Conservation (phyloP, 139 green algal species). For the Chlorella sp. region DNA sequence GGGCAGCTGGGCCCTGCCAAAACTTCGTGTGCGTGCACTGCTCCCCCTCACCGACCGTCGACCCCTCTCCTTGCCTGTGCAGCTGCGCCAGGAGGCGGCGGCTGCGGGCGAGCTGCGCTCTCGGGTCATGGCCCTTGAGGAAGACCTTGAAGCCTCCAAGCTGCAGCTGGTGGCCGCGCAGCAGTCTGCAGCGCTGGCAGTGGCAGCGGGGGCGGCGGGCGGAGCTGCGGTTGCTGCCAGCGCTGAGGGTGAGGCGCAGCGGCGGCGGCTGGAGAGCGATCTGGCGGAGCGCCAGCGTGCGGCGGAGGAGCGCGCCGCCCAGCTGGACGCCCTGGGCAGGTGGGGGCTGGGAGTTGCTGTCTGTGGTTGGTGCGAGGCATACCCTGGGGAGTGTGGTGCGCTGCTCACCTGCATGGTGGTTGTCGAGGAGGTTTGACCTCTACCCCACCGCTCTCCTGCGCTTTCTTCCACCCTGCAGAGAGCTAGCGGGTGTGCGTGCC, state of each 20-base stretch:
- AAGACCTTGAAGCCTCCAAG: slow-evolving; percentile 36
- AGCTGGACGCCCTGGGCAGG: slow-evolving; percentile 39
- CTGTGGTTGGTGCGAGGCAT: too few species aligned
- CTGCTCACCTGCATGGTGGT: too few species aligned
- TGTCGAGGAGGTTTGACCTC: too few species aligned
- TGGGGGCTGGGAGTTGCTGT: too few species aligned
- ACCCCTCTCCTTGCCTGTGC: neutral
- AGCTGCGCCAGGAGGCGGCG: slow-evolving; percentile 18
- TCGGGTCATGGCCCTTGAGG: slow-evolving; percentile 35
- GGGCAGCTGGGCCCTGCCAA: too few species aligned
- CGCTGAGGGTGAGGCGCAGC: neutral
- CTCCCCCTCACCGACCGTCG: too few species aligned
- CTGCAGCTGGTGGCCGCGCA: slow-evolving; percentile 33
- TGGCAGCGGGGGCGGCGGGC: neutral
- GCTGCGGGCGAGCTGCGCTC: slow-evolving; percentile 23
- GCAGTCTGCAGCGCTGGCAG: slow-evolving; percentile 11
- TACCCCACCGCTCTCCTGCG: too few species aligned
- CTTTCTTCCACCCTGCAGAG: neutral
- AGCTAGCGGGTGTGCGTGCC: neutral
- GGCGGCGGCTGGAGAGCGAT: neutral
- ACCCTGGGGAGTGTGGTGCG: too few species aligned
- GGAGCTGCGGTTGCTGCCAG: neutral
- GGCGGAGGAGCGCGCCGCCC: slow-evolving; percentile 27
- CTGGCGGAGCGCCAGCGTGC: slow-evolving; percentile 21
- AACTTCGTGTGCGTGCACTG: too few species aligned